phyloP scores from a whole-genome alignment of 768 basidiomycete species.

The Crepidotus variabilis region DNA sequence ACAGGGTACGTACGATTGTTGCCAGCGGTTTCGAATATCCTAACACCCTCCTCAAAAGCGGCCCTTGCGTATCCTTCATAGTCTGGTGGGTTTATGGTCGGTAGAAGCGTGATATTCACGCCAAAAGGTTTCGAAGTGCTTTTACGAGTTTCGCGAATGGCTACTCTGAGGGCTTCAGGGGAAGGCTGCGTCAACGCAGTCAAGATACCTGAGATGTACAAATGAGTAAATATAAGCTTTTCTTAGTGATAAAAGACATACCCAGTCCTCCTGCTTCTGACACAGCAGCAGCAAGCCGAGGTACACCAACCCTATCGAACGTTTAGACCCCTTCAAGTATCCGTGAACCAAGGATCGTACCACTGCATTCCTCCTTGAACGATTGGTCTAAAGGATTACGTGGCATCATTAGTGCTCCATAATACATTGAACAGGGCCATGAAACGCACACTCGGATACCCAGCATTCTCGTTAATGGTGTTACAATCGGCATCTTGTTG shows the following conservation, averaged over 20 bases:
- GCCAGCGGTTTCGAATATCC: conserved; percentile 90
- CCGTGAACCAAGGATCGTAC: conserved; percentile 29
- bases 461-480: conserved; percentile 60
- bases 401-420: neutral
- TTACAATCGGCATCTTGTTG: conserved; percentile 37
- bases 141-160: conserved; percentile 73
- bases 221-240: neutral
- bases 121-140: conserved; percentile 77
- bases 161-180: conserved; percentile 75
- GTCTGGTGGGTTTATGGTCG: conserved; percentile 86
- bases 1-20: conserved; percentile 64
- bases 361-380: conserved; percentile 94
- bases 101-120: conserved; percentile 84
- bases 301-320: conserved; percentile 70
- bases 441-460: conserved; percentile 59
- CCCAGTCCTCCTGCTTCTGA: conserved; percentile 83
- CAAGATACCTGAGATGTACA: conserved; percentile 52
- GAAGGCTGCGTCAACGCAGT: conserved; percentile 87
- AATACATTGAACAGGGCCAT: neutral
- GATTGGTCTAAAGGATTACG: conserved; percentile 49
- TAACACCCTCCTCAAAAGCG: conserved; percentile 84
- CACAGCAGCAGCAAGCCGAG: conserved; percentile 70
- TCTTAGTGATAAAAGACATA: conserved; percentile 22
- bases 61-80: conserved; percentile 81
- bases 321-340: neutral